Base-by-base conservation (phyloP, 108 stramenopile species). In the Conticribra guillardii region DNA sequence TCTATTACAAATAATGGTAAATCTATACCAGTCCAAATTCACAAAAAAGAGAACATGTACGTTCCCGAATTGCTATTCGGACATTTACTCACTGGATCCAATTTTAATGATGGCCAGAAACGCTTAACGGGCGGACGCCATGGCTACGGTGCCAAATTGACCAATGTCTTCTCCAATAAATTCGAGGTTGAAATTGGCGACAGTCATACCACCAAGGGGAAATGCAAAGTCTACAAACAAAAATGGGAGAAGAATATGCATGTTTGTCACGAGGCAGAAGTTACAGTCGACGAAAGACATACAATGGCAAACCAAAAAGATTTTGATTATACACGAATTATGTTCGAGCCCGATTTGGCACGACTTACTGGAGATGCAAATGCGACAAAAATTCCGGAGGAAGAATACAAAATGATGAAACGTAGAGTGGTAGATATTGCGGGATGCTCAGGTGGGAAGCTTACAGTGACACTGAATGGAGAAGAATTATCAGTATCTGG, bases 41-140 rank as follows among this genome's bases (percentile, higher is more conserved):
- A 86, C 68, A 65, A 62, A 50, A 76, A 76, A 30, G 91, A 96
- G 56, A 80, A 87, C 0, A 86, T 92, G 63, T 96, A 92, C 59
- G 71, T 92, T 19, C 98, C 99, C 14, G 97, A 98, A 82, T 83
- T 99, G 62, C 85, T 99, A 32, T 99, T 99, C 81, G 99, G 99
- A 4, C 94, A 99, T 77, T 81, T 99, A 32, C 67, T 99, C 44
- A 99, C 98, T 19, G 98, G 98, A 4, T 91, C 89, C 33, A 99
- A 99, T 81, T 99, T 99, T 79, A 96, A 99, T 47, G 99, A 99
- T 56, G 73, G 83, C 45, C 87, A 98, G 69, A 95, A 97, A 78
- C 91, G 97, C 21, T 56, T 91, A 58, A 96, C 95, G 9, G 96
- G 97, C 28, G 97, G 97, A 5, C 64, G 93, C 0, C 90, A 97